Evolutionary conservation across 2,329 filamentous ascomycete species (phyloP).

Genomic region (Mycosphaerella sp.): DNA sequence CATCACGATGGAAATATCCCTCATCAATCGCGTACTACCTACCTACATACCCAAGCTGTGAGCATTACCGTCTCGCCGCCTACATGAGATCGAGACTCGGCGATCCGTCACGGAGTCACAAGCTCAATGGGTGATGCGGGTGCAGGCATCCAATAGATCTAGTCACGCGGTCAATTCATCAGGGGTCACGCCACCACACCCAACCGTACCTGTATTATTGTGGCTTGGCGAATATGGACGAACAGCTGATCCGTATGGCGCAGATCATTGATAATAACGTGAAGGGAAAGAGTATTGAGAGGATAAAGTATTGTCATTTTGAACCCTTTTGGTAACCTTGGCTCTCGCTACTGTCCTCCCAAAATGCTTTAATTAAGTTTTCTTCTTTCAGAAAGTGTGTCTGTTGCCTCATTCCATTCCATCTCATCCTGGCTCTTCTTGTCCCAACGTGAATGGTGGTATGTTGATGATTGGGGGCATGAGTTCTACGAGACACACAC

Average conservation of each 20-base stretch:
- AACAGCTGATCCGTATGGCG: background rate
- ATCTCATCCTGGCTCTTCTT: background rate
- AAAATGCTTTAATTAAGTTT: slow-evolving; percentile 2
- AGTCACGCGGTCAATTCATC: slow-evolving; percentile 2
- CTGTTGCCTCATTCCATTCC: background rate
- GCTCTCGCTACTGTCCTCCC: background rate
- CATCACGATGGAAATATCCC: background rate
- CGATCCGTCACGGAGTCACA: background rate
- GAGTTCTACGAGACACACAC: background rate
- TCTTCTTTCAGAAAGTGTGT: slow-evolving; percentile 1
- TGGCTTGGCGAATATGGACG: background rate
- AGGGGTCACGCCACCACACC: slow-evolving; percentile 2
- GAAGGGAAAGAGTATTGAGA: background rate
- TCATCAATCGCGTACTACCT: background rate
- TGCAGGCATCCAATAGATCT: background rate
- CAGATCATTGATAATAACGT: background rate
- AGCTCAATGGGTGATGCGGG: background rate
- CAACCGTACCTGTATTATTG: background rate
- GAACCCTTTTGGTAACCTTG: slow-evolving; percentile 2
- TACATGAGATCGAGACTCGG: background rate
- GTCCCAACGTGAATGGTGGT: background rate
- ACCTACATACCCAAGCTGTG: background rate
- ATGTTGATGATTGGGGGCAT: background rate
- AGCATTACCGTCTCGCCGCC: background rate
- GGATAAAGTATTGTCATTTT: background rate